phyloP scores from a whole-genome alignment of 768 basidiomycete genomes.

The Amanita thiersii region DNA sequence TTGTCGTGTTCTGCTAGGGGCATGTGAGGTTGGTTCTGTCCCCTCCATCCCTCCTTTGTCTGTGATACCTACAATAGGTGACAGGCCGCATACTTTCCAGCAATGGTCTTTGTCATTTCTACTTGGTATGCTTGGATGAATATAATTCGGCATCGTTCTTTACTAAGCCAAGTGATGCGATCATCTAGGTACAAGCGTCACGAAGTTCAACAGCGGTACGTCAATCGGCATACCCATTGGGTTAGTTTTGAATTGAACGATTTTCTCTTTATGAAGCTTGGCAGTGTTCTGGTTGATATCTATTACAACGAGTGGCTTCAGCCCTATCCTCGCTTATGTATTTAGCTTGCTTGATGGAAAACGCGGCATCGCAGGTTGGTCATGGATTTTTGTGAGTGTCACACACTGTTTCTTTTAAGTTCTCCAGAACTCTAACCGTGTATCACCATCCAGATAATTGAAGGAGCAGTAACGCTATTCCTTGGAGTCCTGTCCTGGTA shows the following conservation, averaged over 20 bases:
- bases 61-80: neutral
- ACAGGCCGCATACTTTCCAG: conserved; percentile 38
- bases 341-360: conserved; percentile 32
- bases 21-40: conserved; percentile 27
- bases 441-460: conserved; percentile 25
- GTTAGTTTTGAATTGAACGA: conserved; percentile 1
- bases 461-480: conserved; percentile 34
- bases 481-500: conserved; percentile 33
- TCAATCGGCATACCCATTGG: conserved; percentile 2
- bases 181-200: conserved; percentile 33
- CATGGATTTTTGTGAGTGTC: conserved; percentile 39
- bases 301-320: conserved; percentile 30
- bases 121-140: too few relatives aligned
- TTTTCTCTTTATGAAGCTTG: conserved; percentile 1
- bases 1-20: conserved; percentile 36
- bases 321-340: conserved; percentile 35
- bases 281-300: conserved; percentile 33
- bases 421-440: neutral
- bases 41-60: neutral
- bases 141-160: too few relatives aligned
- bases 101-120: conserved; percentile 36
- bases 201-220: conserved; percentile 36
- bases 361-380: conserved; percentile 35
- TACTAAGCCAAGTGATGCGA: neutral
- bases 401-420: neutral